A percentile compares a stretch with the other conserved stretches of the same genome.
Conservation (phyloP, 331 rosid species). For the Stylosanthes scabra region DNA sequence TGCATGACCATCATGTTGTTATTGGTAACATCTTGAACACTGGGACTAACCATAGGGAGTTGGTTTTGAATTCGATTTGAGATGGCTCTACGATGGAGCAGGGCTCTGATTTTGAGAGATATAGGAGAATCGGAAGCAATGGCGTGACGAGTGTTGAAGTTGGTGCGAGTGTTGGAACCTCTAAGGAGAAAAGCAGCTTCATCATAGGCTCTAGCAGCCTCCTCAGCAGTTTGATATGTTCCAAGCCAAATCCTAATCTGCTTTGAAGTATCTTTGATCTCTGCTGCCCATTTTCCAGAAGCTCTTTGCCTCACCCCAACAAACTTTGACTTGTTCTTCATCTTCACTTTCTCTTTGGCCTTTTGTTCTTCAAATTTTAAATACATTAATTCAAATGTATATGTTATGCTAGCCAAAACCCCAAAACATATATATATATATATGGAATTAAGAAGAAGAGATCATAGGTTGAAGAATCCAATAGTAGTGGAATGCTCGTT, state of each 20-base stretch:
- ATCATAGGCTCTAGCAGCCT: slow-evolving; percentile 90
- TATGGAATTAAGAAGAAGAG: neutral
- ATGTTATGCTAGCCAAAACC: slow-evolving; percentile 20
- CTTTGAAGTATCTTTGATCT: slow-evolving; percentile 86
- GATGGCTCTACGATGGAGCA: slow-evolving; percentile 57
- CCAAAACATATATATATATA: neutral
- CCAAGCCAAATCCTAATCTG: slow-evolving; percentile 93
- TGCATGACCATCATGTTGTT: slow-evolving; percentile 25
- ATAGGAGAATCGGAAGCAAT: slow-evolving; percentile 58
- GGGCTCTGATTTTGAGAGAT: slow-evolving; percentile 70
- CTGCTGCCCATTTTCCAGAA: slow-evolving; percentile 95
- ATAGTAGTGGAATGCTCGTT: slow-evolving; percentile 75
- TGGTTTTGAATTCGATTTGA: slow-evolving; percentile 30
- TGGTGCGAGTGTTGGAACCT: slow-evolving; percentile 79
- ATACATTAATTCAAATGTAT: slow-evolving; percentile 5
- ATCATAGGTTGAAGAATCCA: neutral
- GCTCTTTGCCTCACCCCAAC: slow-evolving; percentile 92
- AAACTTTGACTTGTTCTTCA: slow-evolving; percentile 52
- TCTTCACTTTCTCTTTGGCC: slow-evolving; percentile 10
- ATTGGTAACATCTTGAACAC: slow-evolving; percentile 28
- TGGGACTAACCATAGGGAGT: slow-evolving; percentile 10
- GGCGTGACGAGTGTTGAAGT: slow-evolving; percentile 48
- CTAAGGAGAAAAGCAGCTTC: slow-evolving; percentile 87
- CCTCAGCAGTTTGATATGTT: slow-evolving; percentile 77
- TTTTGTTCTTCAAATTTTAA: slow-evolving; percentile 42